Percentiles rank a stretch among this genome's conserved stretches.
Evolutionary conservation across 2,329 filamentous ascomycete species (phyloP).

Genomic region (Monilinia polystroma): DNA sequence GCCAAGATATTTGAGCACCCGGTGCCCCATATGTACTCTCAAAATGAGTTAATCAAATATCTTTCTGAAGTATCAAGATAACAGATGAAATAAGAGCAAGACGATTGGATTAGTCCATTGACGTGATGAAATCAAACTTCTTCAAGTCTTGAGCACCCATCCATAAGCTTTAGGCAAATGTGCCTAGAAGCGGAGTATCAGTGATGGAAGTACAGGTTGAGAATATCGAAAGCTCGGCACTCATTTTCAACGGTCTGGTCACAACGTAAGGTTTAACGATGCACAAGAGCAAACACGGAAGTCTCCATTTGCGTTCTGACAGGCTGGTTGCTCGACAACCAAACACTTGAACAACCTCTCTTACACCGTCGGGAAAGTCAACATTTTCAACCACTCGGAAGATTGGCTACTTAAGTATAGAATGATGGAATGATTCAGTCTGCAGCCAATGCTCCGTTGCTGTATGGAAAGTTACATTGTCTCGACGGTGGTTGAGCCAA

Average conservation of each 20-base stretch:
- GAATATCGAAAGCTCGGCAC: not conserved
- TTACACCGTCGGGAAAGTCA: not conserved
- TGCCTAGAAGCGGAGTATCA: not conserved
- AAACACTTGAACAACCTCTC: not conserved
- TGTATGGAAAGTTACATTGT: not conserved
- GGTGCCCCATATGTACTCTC: not conserved
- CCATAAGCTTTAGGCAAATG: not conserved
- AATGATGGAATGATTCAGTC: no score
- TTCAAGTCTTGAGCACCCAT: not conserved
- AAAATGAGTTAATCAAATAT: not conserved
- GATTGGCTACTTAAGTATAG: not conserved
- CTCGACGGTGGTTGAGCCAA: conserved; percentile 7
- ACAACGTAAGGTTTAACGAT: not conserved
- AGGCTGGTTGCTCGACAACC: not conserved
- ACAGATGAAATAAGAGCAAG: not conserved
- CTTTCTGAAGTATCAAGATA: not conserved
- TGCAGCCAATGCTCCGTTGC: not conserved
- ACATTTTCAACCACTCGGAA: conserved; percentile 4
- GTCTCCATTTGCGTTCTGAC: not conserved
- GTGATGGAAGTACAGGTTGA: not conserved
- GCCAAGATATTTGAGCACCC: not conserved
- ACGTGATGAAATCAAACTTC: not conserved
- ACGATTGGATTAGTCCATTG: not conserved
- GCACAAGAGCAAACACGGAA: not conserved
- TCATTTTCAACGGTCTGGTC: not conserved